Conservation (phyloP, 768 basidiomycete species). For the Suillus clintonianus region DNA sequence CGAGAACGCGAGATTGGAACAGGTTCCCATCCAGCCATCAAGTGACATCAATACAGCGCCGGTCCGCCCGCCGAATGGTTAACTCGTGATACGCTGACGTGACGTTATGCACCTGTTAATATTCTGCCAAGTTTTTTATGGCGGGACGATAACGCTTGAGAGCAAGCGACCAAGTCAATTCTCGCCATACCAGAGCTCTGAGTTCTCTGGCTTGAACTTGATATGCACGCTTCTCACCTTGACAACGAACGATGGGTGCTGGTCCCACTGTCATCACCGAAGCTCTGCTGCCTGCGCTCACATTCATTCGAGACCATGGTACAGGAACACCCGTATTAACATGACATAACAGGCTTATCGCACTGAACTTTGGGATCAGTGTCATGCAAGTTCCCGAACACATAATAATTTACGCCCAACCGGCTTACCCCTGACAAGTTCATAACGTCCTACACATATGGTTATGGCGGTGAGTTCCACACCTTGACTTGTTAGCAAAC, state of each 20-base stretch:
- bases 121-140: no score
- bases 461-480: slow-evolving; percentile 32
- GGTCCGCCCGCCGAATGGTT: no score
- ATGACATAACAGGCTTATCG: slow-evolving; percentile 44
- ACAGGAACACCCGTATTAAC: slow-evolving; percentile 62
- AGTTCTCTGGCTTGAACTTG: no score
- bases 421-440: slow-evolving; percentile 22
- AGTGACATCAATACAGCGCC: no score
- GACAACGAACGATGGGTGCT: slow-evolving; percentile 49
- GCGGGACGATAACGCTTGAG: no score
- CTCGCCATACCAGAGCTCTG: no score
- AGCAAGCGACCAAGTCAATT: no score
- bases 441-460: slow-evolving; percentile 39
- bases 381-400: slow-evolving; percentile 46
- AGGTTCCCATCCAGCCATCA: no score
- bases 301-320: slow-evolving; percentile 65
- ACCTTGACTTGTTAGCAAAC: background rate
- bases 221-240: background rate
- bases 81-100: no score
- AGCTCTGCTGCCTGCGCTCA: slow-evolving; percentile 44
- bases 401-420: background rate
- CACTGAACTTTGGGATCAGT: slow-evolving; percentile 65
- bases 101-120: no score
- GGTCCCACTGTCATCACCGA: slow-evolving; percentile 44
- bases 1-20: no score